phyloP scores from a whole-genome alignment of 176 grass and related monocot species.

The Phoenix dactylifera region DNA sequence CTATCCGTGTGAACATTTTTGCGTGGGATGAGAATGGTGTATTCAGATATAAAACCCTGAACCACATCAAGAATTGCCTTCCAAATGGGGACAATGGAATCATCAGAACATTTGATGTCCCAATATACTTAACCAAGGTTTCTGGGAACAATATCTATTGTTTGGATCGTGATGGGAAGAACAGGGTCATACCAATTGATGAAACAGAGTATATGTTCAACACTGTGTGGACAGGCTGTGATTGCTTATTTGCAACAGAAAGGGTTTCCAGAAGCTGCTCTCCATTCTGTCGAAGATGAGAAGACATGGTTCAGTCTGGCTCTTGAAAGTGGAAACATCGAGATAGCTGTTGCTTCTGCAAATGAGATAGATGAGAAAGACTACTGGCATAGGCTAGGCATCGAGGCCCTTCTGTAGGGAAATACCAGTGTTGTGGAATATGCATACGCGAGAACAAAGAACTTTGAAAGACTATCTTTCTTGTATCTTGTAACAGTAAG shows the following conservation, averaged over 20 bases:
- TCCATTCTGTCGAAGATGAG: conserved; percentile 99
- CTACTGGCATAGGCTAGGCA: conserved; percentile 79
- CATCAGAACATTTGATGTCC: conserved; percentile 17
- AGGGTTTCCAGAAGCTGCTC: conserved; percentile 95
- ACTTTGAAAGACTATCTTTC: conserved; percentile 88
- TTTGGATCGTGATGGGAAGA: conserved; percentile 96
- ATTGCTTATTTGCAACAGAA: conserved; percentile 98
- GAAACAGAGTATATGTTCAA: conserved; percentile 93
- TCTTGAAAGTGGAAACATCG: conserved; percentile 92
- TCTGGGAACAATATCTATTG: conserved; percentile 63
- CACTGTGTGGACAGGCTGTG: conserved; percentile 86
- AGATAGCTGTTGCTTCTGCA: conserved; percentile 89
- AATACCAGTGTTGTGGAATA: conserved; percentile 89
- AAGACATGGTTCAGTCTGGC: conserved; percentile 91
- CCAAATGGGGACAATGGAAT: too few relatives aligned
- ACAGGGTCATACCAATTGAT: conserved; percentile 73
- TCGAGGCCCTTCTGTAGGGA: conserved; percentile 70
- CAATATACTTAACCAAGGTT: conserved; percentile 92
- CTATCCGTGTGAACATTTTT: conserved; percentile 94
- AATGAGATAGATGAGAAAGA: conserved; percentile 96
- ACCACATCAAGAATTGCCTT: too few relatives aligned
- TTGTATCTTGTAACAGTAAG: conserved; percentile 79
- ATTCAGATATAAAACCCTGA: conserved; percentile 39
- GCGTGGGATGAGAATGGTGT: conserved; percentile 97
- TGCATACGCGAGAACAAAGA: conserved; percentile 80